phyloP scores from a whole-genome alignment of 441 rosid species.

The Daphne laureola region DNA sequence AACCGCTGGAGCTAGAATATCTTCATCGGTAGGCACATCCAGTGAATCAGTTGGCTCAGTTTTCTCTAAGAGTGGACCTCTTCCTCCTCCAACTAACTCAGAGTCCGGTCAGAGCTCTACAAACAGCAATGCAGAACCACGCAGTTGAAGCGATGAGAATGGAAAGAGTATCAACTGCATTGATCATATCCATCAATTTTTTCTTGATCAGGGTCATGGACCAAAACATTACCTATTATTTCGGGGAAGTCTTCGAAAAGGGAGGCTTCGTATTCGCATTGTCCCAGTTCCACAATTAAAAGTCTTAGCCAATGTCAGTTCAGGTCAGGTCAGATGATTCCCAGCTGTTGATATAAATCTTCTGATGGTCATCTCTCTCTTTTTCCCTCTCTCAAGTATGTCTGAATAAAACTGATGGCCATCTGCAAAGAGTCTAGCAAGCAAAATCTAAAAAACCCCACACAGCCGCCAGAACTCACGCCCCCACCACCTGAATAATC shows the following conservation, averaged over 20 bases:
- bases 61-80: conserved; percentile 32
- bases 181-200: conserved; percentile 11
- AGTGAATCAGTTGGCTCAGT: conserved; percentile 43
- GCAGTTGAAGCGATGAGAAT: conserved; percentile 33
- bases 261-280: conserved; percentile 30
- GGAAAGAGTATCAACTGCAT: conserved; percentile 21
- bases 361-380: conserved; percentile 29
- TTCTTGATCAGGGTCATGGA: conserved; percentile 41
- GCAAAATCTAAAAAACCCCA: conserved; percentile 29
- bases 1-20: conserved; percentile 32
- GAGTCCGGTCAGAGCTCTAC: conserved; percentile 42
- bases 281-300: conserved; percentile 27
- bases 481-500: conserved; percentile 22
- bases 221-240: conserved; percentile 28
- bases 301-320: conserved; percentile 27
- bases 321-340: conserved; percentile 24
- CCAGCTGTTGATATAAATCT: conserved; percentile 32
- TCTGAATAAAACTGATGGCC: conserved; percentile 41
- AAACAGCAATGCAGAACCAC: conserved; percentile 27
- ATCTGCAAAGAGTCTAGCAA: conserved; percentile 25
- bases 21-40: conserved; percentile 33
- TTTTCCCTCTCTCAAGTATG: background rate
- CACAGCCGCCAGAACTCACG: conserved; percentile 24
- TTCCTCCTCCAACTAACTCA: conserved; percentile 31
- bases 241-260: conserved; percentile 21